Conservation (phyloP, 1,284 basidiomycete species). For the Bjerkandera adusta region DNA sequence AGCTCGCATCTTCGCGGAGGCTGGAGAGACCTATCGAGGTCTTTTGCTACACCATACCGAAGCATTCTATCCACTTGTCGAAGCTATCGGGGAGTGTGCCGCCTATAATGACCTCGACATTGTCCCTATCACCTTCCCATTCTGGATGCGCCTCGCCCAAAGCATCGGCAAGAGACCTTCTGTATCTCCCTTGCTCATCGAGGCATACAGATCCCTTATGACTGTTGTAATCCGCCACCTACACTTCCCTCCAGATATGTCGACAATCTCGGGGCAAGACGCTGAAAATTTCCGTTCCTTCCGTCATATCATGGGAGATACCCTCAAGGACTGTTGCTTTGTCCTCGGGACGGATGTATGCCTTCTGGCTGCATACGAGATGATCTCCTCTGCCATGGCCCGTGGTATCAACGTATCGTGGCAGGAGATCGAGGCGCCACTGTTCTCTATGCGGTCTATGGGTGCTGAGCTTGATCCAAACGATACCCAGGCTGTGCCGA, state of each 20-base stretch:
- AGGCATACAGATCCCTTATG: conserved; percentile 86
- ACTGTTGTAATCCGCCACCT: conserved; percentile 88
- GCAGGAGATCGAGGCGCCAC: conserved; percentile 97
- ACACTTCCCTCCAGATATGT: conserved; percentile 82
- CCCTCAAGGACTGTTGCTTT: conserved; percentile 97
- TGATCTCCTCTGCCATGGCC: conserved; percentile 75
- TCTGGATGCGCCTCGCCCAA: conserved; percentile 94
- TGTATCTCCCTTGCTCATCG: conserved; percentile 68
- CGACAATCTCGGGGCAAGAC: conserved; percentile 77
- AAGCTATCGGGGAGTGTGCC: conserved; percentile 93
- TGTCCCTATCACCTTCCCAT: conserved; percentile 96
- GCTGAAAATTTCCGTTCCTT: conserved; percentile 93
- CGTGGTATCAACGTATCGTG: conserved; percentile 63
- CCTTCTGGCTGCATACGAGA: conserved; percentile 77
- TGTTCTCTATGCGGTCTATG: conserved; percentile 99
- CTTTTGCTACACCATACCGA: conserved; percentile 89
- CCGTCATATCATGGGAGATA: conserved; percentile 98
- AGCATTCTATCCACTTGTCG: conserved; percentile 91
- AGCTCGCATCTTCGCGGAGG: conserved; percentile 92
- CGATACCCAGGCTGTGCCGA: conserved; percentile 86
- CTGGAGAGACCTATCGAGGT: conserved; percentile 92
- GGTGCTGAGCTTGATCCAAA: conserved; percentile 88
- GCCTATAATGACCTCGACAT: conserved; percentile 94
- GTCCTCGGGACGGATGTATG: conserved; percentile 90
- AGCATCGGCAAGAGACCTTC: conserved; percentile 75